Base-by-base conservation (phyloP, 164 flowering plant species). In the Santalum album region DNA sequence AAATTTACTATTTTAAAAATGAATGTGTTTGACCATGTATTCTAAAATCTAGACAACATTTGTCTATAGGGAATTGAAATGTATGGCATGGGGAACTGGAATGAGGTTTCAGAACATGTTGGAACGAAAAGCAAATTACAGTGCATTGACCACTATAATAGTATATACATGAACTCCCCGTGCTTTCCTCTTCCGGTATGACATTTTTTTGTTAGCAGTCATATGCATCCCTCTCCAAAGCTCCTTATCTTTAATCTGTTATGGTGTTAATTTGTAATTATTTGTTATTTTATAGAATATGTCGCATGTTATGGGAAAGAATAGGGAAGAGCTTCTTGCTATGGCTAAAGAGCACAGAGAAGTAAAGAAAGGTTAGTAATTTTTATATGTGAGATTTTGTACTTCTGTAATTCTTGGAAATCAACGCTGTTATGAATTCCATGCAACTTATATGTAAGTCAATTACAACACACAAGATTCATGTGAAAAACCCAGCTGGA, bases 1-100 rank as follows among this genome's bases (percentile, higher is more conserved):
- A 2, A 25, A 25, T 57, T 35, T 65, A 51, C 2, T 14, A 29
- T 29, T 29, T 29, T 4, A 29, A 46, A 18, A 4, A 38, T 52
- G n/a, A n/a, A 11, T 25, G 35, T 25, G 1, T 45, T 15, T 32
- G 27, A 1, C 34, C 25, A 51, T 49, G 36, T 45, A 36, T 56
- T 49, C 35, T 47, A 38, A 47, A 57, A 53, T 51, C 19, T 58
- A 17, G 15, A n/a, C 27, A 20, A 45, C 7, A 9, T 42, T 39
- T 55, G 9, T 25, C 36, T 71, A 59, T 49, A 92, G 96, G 99
- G 88, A 51, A 82, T 89, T 65, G 96, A 79, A 71, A 89, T 87
- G 94, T 92, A 92, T 72, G 99, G 97, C 56, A 60, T 92, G 52
- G 90, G 90, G 47, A 92, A 87, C 64, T 92, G 99, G 99, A 61